phyloP scores from a whole-genome alignment of 768 basidiomycete genomes.

The Russula emetica region DNA sequence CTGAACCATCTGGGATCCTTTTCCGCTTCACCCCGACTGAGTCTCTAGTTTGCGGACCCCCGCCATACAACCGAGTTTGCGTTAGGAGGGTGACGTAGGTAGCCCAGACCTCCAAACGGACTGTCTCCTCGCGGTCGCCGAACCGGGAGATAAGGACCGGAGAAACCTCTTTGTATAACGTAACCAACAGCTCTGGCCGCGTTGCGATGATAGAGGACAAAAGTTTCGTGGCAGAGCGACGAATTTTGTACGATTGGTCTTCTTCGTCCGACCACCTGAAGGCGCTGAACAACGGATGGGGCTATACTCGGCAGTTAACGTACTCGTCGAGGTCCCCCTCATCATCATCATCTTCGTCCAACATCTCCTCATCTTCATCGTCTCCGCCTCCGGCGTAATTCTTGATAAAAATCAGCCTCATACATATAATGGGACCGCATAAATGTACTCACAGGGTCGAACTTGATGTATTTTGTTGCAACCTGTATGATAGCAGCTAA shows the following conservation, averaged over 20 bases:
- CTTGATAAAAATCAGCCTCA: conserved; percentile 36
- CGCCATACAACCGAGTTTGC: conserved; percentile 80
- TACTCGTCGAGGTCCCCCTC: conserved; percentile 77
- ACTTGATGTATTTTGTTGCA: conserved; percentile 78
- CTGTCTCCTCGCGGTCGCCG: conserved; percentile 92
- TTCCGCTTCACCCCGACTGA: conserved; percentile 66
- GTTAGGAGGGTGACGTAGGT: conserved; percentile 78
- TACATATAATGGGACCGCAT: not conserved
- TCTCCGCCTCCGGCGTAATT: conserved; percentile 75
- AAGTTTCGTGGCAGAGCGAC: conserved; percentile 88
- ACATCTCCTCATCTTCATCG: conserved; percentile 59
- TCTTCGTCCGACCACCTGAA: conserved; percentile 93
- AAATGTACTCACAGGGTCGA: conserved; percentile 72
- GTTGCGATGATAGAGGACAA: conserved; percentile 82
- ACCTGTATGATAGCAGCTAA: conserved; percentile 62
- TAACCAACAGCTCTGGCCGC: conserved; percentile 77
- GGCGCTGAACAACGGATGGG: conserved; percentile 1
- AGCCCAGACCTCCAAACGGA: conserved; percentile 86
- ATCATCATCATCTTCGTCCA: conserved; percentile 69
- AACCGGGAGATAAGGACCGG: conserved; percentile 89
- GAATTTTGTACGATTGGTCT: conserved; percentile 96
- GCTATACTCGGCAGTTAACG: conserved; percentile 31
- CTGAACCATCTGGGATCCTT: conserved; percentile 69
- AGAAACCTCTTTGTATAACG: conserved; percentile 80
- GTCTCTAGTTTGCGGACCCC: conserved; percentile 50